These are phyloP conservation scores for Boletus coccyginus DNA, from an alignment of 768 basidiomycete genomes.

Conservation along the genomic window DNA sequence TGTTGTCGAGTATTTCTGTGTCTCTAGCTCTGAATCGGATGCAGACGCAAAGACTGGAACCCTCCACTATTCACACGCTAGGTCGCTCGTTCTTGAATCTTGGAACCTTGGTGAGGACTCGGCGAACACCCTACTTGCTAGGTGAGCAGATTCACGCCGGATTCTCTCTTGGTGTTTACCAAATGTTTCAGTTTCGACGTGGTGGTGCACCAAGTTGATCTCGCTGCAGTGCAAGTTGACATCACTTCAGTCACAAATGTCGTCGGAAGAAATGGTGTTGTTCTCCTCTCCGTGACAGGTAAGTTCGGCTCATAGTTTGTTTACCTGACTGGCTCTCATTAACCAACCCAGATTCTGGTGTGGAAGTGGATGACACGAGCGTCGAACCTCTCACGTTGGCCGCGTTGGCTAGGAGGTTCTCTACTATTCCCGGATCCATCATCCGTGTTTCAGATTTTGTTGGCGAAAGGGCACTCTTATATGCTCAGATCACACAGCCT, in stretches of 20 bases:
- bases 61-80: slow-evolving; percentile 10
- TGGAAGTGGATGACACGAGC: slow-evolving; percentile 11
- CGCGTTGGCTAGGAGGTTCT: slow-evolving; percentile 8
- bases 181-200: slow-evolving; percentile 15
- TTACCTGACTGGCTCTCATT: background rate
- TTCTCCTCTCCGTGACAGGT: slow-evolving; percentile 25
- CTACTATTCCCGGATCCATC: slow-evolving; percentile 8
- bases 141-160: background rate
- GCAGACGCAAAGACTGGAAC: slow-evolving; percentile 23
- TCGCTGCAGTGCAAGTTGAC: slow-evolving; percentile 20
- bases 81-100: slow-evolving; percentile 20
- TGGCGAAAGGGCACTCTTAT: slow-evolving; percentile 13
- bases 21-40: slow-evolving; percentile 15
- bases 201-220: slow-evolving; percentile 19
- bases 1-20: slow-evolving; percentile 17
- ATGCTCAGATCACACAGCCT: slow-evolving; percentile 11
- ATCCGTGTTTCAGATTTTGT: slow-evolving; percentile 11
- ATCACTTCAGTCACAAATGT: slow-evolving; percentile 23
- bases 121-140: slow-evolving; percentile 2
- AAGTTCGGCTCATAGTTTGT: background rate
- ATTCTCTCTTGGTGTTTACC: background rate
- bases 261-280: slow-evolving; percentile 20
- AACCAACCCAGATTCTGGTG: slow-evolving; percentile 12
- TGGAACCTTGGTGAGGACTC: slow-evolving; percentile 13
- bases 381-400: slow-evolving; percentile 16